These are phyloP conservation scores for Acanthamoeba triangularis DNA, from an alignment of 208 protist species.

Conservation along the genomic window DNA sequence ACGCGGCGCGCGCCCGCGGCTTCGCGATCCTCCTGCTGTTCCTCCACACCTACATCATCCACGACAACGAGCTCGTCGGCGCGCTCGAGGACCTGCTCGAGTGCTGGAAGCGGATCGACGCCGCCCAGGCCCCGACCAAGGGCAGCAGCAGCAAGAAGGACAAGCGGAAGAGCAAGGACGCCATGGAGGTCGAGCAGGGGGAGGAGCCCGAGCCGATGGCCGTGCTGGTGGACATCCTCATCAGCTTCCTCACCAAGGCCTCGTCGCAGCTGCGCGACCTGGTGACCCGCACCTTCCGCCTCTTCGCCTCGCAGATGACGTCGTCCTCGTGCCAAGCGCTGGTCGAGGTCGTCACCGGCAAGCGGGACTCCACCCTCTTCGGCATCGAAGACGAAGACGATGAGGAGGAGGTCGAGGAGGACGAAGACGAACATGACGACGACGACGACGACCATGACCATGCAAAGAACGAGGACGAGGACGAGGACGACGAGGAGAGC, in stretches of 20 bases:
- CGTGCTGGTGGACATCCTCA: conserved; percentile 76
- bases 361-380: conserved; percentile 62
- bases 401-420: conserved; percentile 54
- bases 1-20: background rate
- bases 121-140: background rate
- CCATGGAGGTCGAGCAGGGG: conserved; percentile 63
- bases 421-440: background rate
- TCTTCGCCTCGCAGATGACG: conserved; percentile 41
- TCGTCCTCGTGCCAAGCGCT: conserved; percentile 36
- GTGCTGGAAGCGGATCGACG: conserved; percentile 57
- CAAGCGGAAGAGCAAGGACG: conserved; percentile 11
- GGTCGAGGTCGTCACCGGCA: conserved; percentile 67
- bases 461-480: background rate
- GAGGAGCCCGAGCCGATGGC: conserved; percentile 76
- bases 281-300: conserved; percentile 54
- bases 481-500: background rate
- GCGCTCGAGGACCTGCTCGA: conserved; percentile 70
- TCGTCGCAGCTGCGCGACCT: conserved; percentile 65
- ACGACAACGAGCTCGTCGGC: conserved; percentile 45
- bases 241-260: conserved; percentile 74
- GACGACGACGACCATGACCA: background rate
- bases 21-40: conserved; percentile 60
- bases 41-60: conserved; percentile 54
- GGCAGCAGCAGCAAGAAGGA: background rate
- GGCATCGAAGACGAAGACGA: conserved; percentile 64